Conservation (phyloP, 148 eudicot species). For the Pouteria glomerata region DNA sequence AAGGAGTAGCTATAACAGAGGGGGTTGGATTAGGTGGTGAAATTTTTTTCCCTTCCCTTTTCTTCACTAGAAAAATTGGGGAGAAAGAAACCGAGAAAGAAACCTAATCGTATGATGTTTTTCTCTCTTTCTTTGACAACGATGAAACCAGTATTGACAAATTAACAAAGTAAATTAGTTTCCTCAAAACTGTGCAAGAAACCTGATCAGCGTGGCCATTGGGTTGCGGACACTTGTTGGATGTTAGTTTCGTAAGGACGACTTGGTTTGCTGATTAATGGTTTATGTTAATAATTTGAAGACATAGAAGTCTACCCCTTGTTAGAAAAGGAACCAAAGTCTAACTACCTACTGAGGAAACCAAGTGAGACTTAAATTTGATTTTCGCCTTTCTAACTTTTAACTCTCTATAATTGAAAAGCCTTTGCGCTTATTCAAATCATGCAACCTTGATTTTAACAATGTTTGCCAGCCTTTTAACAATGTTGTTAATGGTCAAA, state of each 20-base stretch:
- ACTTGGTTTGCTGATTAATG: neutral
- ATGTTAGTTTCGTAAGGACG: neutral
- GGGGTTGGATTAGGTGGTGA: neutral
- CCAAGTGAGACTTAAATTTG: neutral
- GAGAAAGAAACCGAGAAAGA: neutral
- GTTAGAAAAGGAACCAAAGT: neutral
- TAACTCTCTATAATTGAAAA: neutral
- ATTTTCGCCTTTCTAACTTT: too few relatives aligned
- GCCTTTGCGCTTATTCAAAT: neutral
- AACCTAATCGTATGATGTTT: neutral
- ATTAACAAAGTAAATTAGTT: neutral
- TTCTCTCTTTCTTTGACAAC: neutral
- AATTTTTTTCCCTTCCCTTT: neutral
- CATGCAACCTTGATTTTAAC: neutral
- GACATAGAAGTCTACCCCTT: neutral
- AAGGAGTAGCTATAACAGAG: neutral
- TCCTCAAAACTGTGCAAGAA: neutral
- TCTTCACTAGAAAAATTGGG: too few relatives aligned
- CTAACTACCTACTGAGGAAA: neutral
- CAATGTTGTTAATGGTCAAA: too few relatives aligned
- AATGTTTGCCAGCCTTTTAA: too few relatives aligned
- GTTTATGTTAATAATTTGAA: neutral
- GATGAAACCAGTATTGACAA: too few relatives aligned
- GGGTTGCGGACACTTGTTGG: neutral
- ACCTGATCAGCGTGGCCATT: neutral